These are phyloP conservation scores for Cyberlindnera xylosilytica DNA, from an alignment of 805 yeast species.

Conservation along the genomic window DNA sequence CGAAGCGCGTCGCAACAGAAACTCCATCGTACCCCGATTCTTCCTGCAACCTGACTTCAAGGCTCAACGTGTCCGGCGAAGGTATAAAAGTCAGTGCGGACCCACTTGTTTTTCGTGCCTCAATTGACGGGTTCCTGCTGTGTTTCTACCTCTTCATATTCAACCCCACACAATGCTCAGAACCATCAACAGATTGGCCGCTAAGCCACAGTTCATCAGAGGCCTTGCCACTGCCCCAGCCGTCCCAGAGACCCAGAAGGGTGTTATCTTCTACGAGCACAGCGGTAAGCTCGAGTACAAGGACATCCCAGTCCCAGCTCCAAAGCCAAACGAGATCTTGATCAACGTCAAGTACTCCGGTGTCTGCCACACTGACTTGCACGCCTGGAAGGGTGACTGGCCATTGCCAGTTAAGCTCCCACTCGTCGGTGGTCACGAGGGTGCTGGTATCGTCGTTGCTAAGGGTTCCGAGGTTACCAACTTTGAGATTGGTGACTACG, in stretches of 20 bases:
- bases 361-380: constrained; percentile 92
- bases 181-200: constrained; percentile 20
- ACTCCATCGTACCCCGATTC: neutral
- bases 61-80: no score
- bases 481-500: constrained; percentile 75
- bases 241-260: constrained; percentile 70
- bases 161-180: constrained; percentile 23
- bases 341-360: constrained; percentile 85
- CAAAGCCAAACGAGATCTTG: constrained; percentile 73
- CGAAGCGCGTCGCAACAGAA: constrained; percentile 14
- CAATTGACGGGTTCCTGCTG: no score
- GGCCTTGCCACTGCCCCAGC: constrained; percentile 26
- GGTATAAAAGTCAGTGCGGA: constrained; percentile 1
- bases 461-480: constrained; percentile 65
- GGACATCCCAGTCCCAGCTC: constrained; percentile 78
- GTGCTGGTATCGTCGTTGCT: constrained; percentile 83
- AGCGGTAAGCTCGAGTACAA: constrained; percentile 63
- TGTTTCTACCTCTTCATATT: neutral
- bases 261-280: constrained; percentile 61
- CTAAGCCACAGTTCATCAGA: constrained; percentile 20
- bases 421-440: constrained; percentile 86
- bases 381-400: constrained; percentile 96
- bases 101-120: neutral
- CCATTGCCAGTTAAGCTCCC: constrained; percentile 74
- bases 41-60: neutral